Percentiles rank a stretch among this genome's conserved stretches.
Conservation (phyloP, 2,329 filamentous ascomycete species). For the Penicillium sp. region DNA sequence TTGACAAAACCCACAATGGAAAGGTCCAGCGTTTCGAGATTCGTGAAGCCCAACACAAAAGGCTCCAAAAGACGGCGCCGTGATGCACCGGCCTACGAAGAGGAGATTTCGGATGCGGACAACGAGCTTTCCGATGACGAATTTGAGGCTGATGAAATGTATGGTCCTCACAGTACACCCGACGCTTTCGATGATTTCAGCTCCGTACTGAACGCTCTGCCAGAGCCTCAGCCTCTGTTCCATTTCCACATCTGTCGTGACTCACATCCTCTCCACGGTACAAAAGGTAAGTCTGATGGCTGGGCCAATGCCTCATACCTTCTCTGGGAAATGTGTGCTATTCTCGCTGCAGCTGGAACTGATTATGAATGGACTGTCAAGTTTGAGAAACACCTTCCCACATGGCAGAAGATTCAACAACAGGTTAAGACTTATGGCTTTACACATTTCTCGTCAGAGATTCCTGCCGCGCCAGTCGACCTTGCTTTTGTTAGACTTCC, state of each 20-base stretch:
- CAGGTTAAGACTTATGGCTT: not conserved
- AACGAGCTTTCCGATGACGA: not conserved
- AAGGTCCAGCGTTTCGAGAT: not conserved
- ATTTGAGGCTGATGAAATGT: no score
- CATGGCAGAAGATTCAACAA: not conserved
- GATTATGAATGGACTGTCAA: not conserved
- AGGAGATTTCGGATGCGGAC: conserved; percentile 2
- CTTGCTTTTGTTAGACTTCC: not conserved
- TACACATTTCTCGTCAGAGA: conserved; percentile 1
- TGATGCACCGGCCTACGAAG: no score
- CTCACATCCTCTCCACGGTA: no score
- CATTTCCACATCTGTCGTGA: conserved; percentile 2
- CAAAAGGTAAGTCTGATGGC: conserved; percentile 1
- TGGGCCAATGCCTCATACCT: conserved; percentile 6
- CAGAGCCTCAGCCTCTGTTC: not conserved
- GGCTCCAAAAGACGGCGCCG: not conserved
- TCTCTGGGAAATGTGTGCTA: conserved; percentile 7
- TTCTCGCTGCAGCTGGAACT: conserved; percentile 1
- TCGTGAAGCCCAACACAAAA: no score
- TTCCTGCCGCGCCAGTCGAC: not conserved
- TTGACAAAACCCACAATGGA: not conserved
- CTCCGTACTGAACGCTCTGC: not conserved
- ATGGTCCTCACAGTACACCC: not conserved
- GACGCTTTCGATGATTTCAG: not conserved
- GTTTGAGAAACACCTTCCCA: conserved; percentile 1